A percentile compares a stretch with the other conserved stretches of the same genome.
These are phyloP conservation scores for Eucalyptus microcorys DNA, from an alignment of 345 rosid species.

Conservation along the genomic window DNA sequence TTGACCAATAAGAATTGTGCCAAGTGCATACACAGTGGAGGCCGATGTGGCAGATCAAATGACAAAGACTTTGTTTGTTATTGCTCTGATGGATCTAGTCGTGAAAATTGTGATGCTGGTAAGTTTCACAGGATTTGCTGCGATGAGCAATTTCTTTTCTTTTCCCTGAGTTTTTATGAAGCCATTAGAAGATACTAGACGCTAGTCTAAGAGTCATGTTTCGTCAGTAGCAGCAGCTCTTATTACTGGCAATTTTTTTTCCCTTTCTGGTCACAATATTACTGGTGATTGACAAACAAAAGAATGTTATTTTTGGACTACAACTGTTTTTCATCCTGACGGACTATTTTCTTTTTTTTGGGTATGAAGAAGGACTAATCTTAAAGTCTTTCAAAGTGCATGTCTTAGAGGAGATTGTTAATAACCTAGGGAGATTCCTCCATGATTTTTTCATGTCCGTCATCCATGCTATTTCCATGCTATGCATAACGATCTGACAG, in stretches of 20 bases:
- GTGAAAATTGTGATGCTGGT: constrained; percentile 2
- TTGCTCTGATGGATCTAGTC: constrained; percentile 5
- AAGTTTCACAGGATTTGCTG: background rate
- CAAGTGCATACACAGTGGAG: constrained; percentile 5
- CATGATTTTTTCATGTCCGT: background rate
- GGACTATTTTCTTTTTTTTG: fast-evolving
- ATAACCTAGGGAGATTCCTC: background rate
- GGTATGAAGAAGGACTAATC: background rate
- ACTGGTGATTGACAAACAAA: background rate
- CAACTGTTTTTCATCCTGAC: background rate
- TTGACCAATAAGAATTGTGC: background rate
- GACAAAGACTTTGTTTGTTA: background rate
- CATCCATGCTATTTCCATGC: background rate
- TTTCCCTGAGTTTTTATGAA: background rate
- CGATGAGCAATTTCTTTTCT: fast-evolving
- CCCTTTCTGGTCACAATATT: background rate
- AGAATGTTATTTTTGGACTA: background rate
- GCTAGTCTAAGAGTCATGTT: background rate
- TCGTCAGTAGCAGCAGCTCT: background rate
- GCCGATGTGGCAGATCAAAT: constrained; percentile 10
- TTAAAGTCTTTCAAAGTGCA: background rate
- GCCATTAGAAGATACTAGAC: fast-evolving
- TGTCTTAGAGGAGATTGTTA: background rate
- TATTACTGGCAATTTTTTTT: background rate
- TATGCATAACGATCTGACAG: fast-evolving